Base-by-base conservation (phyloP, 2,329 filamentous ascomycete genomes). In the Dryadomyces sulphureus region DNA sequence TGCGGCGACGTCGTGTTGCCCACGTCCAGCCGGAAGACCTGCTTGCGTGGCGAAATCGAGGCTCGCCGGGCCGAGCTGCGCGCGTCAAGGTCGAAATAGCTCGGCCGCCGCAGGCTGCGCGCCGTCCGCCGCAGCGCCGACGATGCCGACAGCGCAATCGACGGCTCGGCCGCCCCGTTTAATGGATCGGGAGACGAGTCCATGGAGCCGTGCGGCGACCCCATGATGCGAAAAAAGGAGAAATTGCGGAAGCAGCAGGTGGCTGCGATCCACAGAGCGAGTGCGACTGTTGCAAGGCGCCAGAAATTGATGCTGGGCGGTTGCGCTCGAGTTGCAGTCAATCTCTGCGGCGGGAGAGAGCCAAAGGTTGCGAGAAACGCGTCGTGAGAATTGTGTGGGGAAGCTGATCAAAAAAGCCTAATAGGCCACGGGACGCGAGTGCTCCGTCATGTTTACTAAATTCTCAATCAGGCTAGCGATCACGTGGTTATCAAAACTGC, bases 1-100 rank as follows among this genome's bases (percentile, higher is more conserved):
- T 75, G 70, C 3, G 73, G 71, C 41, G 70, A 65, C 40, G 56
- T 57, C 34, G 64, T 62, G 52, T 70, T 62, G 41, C 73, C 72
- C 22, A 73, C 70, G 51, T 76, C 70, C 30, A 77, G 66, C 57
- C 75, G 68, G 50, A 76, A 76, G 39, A 64, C 74, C 54, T 69
- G 72, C 60, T 74, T 77, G 42, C 71, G 63, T 35, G 74, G 73
- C 38, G 73, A 75, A 16, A 43, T 46, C 11, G 47, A 49, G 1
- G 45, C 24, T 14, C 47, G 55, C 22, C 41, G n/a, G 14, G 8
- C n/a, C 20, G 27, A 56, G 17, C 51, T 51, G 21, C 50, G 49
- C 34, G 52, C 55, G 47, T 48, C 49, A 42, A 65, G 55, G 27
- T 66, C 60, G 20, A 61, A 49, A 50, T 67, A 62, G 24, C 61